Evolutionary conservation across 176 grass and related monocot species (phyloP).

Genomic region (Raddia guianensis): DNA sequence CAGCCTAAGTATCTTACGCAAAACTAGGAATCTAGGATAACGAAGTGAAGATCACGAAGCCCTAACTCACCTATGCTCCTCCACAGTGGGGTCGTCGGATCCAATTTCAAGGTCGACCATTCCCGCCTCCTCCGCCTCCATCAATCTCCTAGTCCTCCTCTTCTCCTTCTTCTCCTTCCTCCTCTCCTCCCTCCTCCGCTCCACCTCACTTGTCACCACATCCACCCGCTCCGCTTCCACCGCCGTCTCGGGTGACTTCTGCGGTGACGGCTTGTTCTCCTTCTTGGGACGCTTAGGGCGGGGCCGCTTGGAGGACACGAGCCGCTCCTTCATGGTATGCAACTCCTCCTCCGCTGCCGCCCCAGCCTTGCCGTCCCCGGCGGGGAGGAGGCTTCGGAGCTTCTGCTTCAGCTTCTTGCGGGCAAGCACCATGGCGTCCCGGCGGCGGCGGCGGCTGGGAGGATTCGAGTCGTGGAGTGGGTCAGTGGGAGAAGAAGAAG

Average conservation of each 20-base stretch:
- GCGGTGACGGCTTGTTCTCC: conserved; percentile 36
- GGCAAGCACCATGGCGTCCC: conserved; percentile 67
- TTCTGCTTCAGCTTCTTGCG: conserved; percentile 88
- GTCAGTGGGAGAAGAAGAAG: not conserved
- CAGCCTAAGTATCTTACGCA: not conserved
- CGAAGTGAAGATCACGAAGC: not conserved
- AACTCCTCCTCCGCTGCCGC: not conserved
- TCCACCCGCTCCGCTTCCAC: not conserved
- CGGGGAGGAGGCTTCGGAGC: conserved; percentile 47
- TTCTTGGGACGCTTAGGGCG: conserved; percentile 53
- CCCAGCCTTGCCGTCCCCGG: not conserved
- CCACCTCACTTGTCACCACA: not conserved
- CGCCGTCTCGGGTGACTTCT: not conserved
- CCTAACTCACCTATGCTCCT: conserved; percentile 25
- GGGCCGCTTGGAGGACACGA: conserved; percentile 56
- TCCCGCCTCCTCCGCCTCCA: conserved; percentile 29
- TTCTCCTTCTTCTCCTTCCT: conserved; percentile 63
- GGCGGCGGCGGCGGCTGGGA: conserved; percentile 11
- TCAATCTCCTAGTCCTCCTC: conserved; percentile 49
- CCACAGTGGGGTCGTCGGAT: not conserved
- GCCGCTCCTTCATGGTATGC: conserved; percentile 48
- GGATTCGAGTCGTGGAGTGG: conserved; percentile 6
- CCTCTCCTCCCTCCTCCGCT: conserved; percentile 45
- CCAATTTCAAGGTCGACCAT: not conserved
- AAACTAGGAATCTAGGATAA: not conserved